Evolutionary conservation across 2,329 filamentous ascomycete genomes (phyloP), one percentile per base, ranked within the genome.

Genomic region (Harringtonia lauricola): DNA sequence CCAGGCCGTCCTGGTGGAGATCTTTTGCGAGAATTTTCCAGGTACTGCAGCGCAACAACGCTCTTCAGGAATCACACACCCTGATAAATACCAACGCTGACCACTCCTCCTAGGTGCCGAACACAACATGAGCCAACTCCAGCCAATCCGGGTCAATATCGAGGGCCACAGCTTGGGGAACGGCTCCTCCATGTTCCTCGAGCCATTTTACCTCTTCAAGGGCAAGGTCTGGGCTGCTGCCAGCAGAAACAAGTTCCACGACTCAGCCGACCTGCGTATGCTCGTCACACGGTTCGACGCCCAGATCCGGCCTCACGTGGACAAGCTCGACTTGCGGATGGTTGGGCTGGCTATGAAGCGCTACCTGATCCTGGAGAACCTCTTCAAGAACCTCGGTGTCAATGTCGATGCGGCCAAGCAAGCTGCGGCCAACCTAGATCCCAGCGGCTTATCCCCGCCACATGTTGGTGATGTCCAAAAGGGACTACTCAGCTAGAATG

Each of bases 1-100:
- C 12, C 26, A 19, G 18, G 40, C 40, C 4, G 31, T 42, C 22
- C n/a, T 42, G 6, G 40, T 42, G 3, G 33, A 42, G 29, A 36
- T 42, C 4, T 42, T 42, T 15, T 42, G 40, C 22, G 40, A 42
- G n/a, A 2, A 26, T 15, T 42, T 42, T 30, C 40, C 40, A 18
- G 33, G 40, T 42, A 19, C n/a, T n/a, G n/a, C n/a, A n/a, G n/a
- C n/a, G n/a, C n/a, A n/a, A n/a, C n/a, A n/a, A n/a, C n/a, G n/a
- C n/a, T n/a, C n/a, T n/a, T n/a, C n/a, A n/a, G n/a, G n/a, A n/a
- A n/a, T n/a, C n/a, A n/a, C n/a, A n/a, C n/a, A n/a, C n/a, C n/a
- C n/a, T n/a, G n/a, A n/a, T n/a, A n/a, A n/a, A n/a, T n/a, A n/a
- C n/a, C n/a, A n/a, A n/a, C n/a, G n/a, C n/a, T 18, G 40, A 24